Conservation (phyloP, 2,329 filamentous ascomycete genomes). For the Penicillium sp. region DNA sequence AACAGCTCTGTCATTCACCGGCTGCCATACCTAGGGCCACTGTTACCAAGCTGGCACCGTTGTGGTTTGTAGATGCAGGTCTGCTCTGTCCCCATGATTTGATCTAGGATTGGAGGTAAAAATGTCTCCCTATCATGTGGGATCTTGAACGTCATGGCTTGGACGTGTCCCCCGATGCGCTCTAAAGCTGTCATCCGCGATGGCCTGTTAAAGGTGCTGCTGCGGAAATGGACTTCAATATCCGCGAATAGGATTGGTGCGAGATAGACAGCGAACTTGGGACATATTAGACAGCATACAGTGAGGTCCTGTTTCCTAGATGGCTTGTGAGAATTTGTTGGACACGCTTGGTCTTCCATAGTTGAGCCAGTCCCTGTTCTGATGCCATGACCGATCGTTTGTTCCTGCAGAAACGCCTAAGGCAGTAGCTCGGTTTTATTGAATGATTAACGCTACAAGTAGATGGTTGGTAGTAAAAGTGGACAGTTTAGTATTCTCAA, state of each 20-base stretch:
- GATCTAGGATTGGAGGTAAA: constrained; percentile 79
- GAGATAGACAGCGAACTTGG: constrained; percentile 32
- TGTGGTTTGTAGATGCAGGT: constrained; percentile 80
- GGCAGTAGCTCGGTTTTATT: background rate
- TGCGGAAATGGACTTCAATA: constrained; percentile 46
- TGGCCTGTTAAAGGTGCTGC: constrained; percentile 72
- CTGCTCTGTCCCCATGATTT: constrained; percentile 71
- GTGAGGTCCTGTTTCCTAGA: constrained; percentile 33
- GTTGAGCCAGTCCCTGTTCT: constrained; percentile 29
- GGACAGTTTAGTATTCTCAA: background rate
- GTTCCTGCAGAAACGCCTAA: too few species aligned
- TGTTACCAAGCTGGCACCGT: constrained; percentile 44
- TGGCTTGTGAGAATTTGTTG: constrained; percentile 33
- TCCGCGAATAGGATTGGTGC: constrained; percentile 44
- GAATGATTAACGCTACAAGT: too few species aligned
- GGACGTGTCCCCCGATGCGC: constrained; percentile 74
- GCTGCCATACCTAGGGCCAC: constrained; percentile 70
- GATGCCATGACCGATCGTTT: constrained; percentile 3
- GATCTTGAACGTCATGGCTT: constrained; percentile 73
- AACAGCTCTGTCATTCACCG: constrained; percentile 76
- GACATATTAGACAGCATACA: constrained; percentile 37
- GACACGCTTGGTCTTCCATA: constrained; percentile 39
- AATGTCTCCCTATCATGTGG: constrained; percentile 76
- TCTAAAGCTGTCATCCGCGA: constrained; percentile 69
- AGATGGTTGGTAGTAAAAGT: background rate